Base-by-base conservation (phyloP, 78 protist genomes). In the Bigelowiella natans region DNA sequence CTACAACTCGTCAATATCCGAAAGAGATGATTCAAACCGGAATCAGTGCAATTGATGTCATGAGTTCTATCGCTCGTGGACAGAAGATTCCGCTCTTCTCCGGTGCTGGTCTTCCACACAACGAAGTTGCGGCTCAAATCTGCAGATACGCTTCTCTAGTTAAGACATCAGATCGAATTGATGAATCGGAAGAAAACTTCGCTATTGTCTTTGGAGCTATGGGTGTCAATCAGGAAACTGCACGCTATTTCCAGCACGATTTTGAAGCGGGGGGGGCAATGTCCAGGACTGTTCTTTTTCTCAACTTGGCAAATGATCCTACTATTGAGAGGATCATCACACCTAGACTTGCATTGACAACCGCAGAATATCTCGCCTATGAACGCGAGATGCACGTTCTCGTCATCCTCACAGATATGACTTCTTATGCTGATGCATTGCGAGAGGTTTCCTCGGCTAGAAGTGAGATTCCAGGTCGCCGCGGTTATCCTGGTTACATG, bases 81-180 rank as follows among this genome's bases (percentile, higher is more conserved):
- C 99, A 99, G 94, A 99, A 99, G 98, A 99, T 99, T 87, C 99
- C 99, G 31, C 93, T 99, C 88, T 99, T 99, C 99, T 97, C 99
- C 11, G 99, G 98, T 37, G 97, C 99, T 37, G 99, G 99, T 93
- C 94, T 98, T 36, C 99, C 99, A 36, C 99, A 98, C 95, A 96
- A 98, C 93, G 97, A 96, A 84, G 96, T 98, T 89, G 99, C 99
- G 39, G 99, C 99, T 29, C 99, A 98, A 92, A 97, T 98, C 38
- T 97, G 99, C 94, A 94, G 99, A 1, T 83, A 83, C 3, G 86
- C 86, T 83, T 83, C 86, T 30, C 86, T 83, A 18, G 86, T 83
- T 29, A 28, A 7, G 38, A 83, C 86, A 39, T 37, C 98, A 99
- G 92, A 3, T 84, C 92, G 91, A 86, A 86, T 30, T 90, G 98